Conservation (phyloP, 1,284 basidiomycete genomes). For the Moesziomyces antarcticus region DNA sequence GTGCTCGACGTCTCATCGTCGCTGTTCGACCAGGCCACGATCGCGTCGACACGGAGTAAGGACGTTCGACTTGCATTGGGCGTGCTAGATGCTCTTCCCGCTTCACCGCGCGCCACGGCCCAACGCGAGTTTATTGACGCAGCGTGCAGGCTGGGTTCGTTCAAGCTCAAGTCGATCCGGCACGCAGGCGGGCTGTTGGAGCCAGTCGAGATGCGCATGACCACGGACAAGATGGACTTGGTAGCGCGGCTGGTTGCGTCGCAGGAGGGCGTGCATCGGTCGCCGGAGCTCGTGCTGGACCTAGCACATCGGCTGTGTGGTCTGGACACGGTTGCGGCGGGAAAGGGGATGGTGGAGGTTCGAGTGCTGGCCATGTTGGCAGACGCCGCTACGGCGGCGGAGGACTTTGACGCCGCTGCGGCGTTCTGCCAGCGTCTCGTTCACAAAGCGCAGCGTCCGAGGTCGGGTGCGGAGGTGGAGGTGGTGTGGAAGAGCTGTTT, state of each 20-base stretch:
- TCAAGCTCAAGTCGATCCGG: conserved; percentile 29
- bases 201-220: conserved; percentile 34
- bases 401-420: conserved; percentile 34
- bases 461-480: conserved; percentile 5
- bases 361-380: conserved; percentile 46
- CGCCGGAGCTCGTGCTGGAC: conserved; percentile 41
- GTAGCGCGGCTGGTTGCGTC: conserved; percentile 21
- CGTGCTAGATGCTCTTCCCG: conserved; percentile 19
- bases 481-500: conserved; percentile 37
- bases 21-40: conserved; percentile 25
- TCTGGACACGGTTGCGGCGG: background rate
- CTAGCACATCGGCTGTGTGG: conserved; percentile 22
- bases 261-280: conserved; percentile 36
- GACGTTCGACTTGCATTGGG: conserved; percentile 28
- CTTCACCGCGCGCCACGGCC: background rate
- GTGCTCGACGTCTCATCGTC: conserved; percentile 26
- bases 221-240: conserved; percentile 29
- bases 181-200: conserved; percentile 9
- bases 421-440: conserved; percentile 30
- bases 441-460: background rate
- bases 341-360: conserved; percentile 21
- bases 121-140: conserved; percentile 46
- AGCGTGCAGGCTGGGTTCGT: conserved; percentile 42
- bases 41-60: conserved; percentile 22
- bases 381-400: conserved; percentile 27